Conservation (phyloP, 768 basidiomycete species). For the Termitomyces eurrhizus region DNA sequence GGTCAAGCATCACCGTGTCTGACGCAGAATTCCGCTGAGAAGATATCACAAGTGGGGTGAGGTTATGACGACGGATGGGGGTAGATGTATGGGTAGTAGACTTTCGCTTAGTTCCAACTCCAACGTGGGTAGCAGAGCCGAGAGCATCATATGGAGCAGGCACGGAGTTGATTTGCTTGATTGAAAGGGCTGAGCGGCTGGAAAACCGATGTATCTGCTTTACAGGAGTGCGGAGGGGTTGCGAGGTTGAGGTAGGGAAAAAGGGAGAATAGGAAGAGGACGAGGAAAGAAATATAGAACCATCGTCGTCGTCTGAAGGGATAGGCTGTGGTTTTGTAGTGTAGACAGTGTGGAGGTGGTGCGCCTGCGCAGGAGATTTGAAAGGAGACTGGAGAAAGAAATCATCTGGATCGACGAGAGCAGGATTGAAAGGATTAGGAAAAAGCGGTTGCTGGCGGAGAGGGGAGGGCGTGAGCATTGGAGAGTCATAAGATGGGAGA, state of each 20-base stretch:
- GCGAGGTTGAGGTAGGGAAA: slow-evolving; percentile 39
- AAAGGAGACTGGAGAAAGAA: slow-evolving; percentile 53
- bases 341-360: slow-evolving; percentile 24
- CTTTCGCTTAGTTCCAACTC: slow-evolving; percentile 65
- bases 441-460: slow-evolving; percentile 44
- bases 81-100: slow-evolving; percentile 48
- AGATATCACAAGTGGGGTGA: slow-evolving; percentile 47
- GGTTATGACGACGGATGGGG: slow-evolving; percentile 48
- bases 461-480: slow-evolving; percentile 65
- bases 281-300: slow-evolving; percentile 53
- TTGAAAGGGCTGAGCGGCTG: slow-evolving; percentile 38
- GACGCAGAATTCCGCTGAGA: slow-evolving; percentile 32
- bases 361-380: slow-evolving; percentile 41
- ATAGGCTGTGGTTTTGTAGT: slow-evolving; percentile 41
- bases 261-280: slow-evolving; percentile 37
- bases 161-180: slow-evolving; percentile 29
- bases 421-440: slow-evolving; percentile 21
- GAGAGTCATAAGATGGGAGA: slow-evolving; percentile 41
- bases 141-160: slow-evolving; percentile 19
- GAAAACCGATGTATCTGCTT: slow-evolving; percentile 42
- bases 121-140: slow-evolving; percentile 26
- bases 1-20: slow-evolving; percentile 39
- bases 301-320: slow-evolving; percentile 52
- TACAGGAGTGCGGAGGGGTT: slow-evolving; percentile 58
- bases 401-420: slow-evolving; percentile 40